Base-by-base conservation (phyloP, 192 early-diverging fungal genomes). In the Anaeromyces robustus region DNA sequence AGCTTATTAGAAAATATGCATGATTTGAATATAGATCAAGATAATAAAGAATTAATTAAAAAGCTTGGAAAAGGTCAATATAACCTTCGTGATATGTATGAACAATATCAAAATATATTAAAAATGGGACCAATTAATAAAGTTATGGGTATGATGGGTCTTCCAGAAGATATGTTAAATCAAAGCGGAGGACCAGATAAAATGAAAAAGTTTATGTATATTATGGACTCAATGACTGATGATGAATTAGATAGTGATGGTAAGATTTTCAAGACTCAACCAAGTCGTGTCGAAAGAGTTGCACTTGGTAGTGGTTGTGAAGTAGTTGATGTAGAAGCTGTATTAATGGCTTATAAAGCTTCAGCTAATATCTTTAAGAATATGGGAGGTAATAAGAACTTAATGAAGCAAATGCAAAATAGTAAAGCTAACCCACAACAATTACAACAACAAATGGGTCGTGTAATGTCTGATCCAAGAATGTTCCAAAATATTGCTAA, bases 161-260 rank as follows among this genome's bases (percentile, higher is more conserved):
- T 89, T 26, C 88, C 90, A 79, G 89, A 92, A 77, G 90, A 92
- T 82, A 87, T 90, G 78, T 86, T 84, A n/a, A 90, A 87, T 26
- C 85, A 90, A 93, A 78, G 84, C 88, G 78, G 85, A 88, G 92
- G 92, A 26, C 83, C 86, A 29, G 86, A 86, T 43, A 82, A 88
- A 30, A 85, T 93, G 80, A 93, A 93, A 81, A 86, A 88, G 26
- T 94, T 94, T 84, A 93, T 96, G 92, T 94, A 93, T 80, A 92
- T 97, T 83, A 95, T 98, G 90, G 97, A 98, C 84, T 95, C 94
- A 82, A 98, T 98, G 97, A 98, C 90, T 7, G 95, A 97, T 22
- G 39, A 84, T 79, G 97, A 98, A 85, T 86, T 98, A 30, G 94
- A 93, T 82, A 92, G 93, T 82, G 96, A 97, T 82, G 94, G 92